phyloP scores from a whole-genome alignment of 2,329 filamentous ascomycete genomes.

The Pseudogymnoascus destructans region DNA sequence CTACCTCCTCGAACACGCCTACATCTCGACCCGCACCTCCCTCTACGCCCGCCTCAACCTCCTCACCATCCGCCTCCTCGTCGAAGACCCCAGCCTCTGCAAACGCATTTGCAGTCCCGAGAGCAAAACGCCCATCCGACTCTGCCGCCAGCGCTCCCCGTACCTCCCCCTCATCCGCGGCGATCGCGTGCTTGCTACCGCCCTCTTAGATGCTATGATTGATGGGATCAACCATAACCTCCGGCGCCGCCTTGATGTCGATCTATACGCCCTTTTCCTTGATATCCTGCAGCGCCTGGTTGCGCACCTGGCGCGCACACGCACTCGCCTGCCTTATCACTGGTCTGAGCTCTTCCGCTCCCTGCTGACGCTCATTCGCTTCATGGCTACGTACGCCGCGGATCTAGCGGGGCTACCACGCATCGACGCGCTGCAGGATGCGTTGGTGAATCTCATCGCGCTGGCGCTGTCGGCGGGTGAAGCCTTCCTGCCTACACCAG shows the following conservation, averaged over 20 bases:
- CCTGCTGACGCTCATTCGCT: slow-evolving; percentile 74
- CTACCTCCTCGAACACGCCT: slow-evolving; percentile 86
- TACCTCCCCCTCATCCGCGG: slow-evolving; percentile 62
- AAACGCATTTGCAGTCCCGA: slow-evolving; percentile 77
- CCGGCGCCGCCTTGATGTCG: slow-evolving; percentile 67
- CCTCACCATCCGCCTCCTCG: slow-evolving; percentile 70
- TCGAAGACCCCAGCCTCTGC: slow-evolving; percentile 72
- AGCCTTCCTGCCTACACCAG: slow-evolving; percentile 74
- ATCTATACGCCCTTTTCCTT: slow-evolving; percentile 69
- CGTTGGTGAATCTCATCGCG: slow-evolving; percentile 70
- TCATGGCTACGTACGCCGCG: slow-evolving; percentile 72
- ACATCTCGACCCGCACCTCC: slow-evolving; percentile 64
- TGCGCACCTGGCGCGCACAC: slow-evolving; percentile 69
- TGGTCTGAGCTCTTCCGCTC: slow-evolving; percentile 94
- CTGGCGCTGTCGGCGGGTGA: slow-evolving; percentile 78
- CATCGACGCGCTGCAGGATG: slow-evolving; percentile 61
- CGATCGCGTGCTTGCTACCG: slow-evolving; percentile 60
- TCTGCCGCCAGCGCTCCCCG: slow-evolving; percentile 82
- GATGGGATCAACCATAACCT: slow-evolving; percentile 93
- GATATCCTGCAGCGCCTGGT: slow-evolving; percentile 73
- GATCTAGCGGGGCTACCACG: slow-evolving; percentile 59
- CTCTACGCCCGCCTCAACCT: slow-evolving; percentile 78
- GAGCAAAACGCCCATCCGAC: slow-evolving; percentile 56
- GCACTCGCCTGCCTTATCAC: slow-evolving; percentile 74
- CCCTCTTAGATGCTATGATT: slow-evolving; percentile 73